Evolutionary conservation across 2,329 filamentous ascomycete genomes (phyloP), one percentile per base, ranked within the genome.

Genomic region (Magnaporthales sp.): DNA sequence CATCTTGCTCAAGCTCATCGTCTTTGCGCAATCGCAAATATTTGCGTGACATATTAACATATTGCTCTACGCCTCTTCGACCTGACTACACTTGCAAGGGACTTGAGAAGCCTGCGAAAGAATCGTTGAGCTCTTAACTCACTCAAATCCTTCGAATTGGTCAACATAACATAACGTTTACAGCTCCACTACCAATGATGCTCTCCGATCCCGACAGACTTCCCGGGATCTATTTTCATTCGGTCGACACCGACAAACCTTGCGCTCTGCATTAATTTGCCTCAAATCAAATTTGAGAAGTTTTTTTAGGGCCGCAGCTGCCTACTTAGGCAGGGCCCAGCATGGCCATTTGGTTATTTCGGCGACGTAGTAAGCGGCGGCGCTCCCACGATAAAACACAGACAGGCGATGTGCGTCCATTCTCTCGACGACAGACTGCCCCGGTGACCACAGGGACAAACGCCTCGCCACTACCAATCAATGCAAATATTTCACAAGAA

Each of bases 281-380:
- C 15, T 19, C 19, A 46, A 26, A 60, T 61, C 29, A 61, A 66
- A 24, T 38, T 38, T 26, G 13, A 38, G 22, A 63, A 32, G 10
- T 4, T 31, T 27, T 27, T 4, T 31, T 27, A 27, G 30, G 60
- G 60, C 27, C 22, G 10, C n/a, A 62, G 60, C 60, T 62, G 54
- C 54, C 60, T 62, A n/a, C 19, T 62, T 7, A 29, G 60, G 27
- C 27, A 62, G 60, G 51, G 54, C 27, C 64, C 54, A 61, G n/a
- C n/a, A 94, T 94, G 91, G 87, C 89, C 75, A 81, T 93, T 77
- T 96, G 92, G 92, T 91, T 89, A 69, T 96, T 96, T 78, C 84
- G 89, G 78, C 88, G 89, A 74, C 89, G 84, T 79, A 89, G 85
- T 78, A 89, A 87, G 77, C 88, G 88, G 78, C 86, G 82, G 78